phyloP scores from a whole-genome alignment of 108 stramenopile species.

The Ochromonas danica region DNA sequence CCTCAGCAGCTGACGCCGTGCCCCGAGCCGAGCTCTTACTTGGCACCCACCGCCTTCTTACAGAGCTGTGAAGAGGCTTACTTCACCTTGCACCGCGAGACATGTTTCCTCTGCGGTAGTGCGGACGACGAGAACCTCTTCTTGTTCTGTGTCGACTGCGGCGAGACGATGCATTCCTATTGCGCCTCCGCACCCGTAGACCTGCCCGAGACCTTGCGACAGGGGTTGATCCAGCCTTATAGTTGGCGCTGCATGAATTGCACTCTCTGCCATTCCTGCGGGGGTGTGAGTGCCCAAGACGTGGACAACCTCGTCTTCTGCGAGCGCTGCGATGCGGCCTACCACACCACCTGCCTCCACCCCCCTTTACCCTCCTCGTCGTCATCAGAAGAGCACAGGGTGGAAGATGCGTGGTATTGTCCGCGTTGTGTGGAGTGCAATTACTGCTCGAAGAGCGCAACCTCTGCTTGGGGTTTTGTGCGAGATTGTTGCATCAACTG shows the following conservation, averaged over 20 bases:
- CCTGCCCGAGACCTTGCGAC: conserved; percentile 70
- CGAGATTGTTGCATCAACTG: neutral
- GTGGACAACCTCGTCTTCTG: conserved; percentile 71
- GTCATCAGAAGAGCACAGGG: neutral
- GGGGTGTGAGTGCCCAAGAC: conserved; percentile 58
- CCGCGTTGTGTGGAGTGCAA: neutral
- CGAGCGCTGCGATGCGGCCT: conserved; percentile 79
- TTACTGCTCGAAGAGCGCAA: neutral
- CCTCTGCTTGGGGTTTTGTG: neutral
- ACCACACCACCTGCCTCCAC: conserved; percentile 65
- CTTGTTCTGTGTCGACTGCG: conserved; percentile 81
- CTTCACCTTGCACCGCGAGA: neutral
- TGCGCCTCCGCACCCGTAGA: conserved; percentile 71
- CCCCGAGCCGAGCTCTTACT: neutral
- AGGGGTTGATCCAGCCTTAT: conserved; percentile 58
- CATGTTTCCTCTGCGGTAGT: conserved; percentile 31
- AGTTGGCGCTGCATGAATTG: conserved; percentile 85
- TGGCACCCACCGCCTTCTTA: neutral
- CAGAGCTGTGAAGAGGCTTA: neutral
- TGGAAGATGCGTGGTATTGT: conserved; percentile 27
- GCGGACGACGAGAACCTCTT: conserved; percentile 34
- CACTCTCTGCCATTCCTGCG: conserved; percentile 79
- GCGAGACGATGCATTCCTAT: conserved; percentile 77
- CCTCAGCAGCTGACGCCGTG: neutral
- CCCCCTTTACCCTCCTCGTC: conserved; percentile 59